Evolutionary conservation across 176 grass and related monocot genomes (phyloP).

Genomic region (Lolium multiflorum): DNA sequence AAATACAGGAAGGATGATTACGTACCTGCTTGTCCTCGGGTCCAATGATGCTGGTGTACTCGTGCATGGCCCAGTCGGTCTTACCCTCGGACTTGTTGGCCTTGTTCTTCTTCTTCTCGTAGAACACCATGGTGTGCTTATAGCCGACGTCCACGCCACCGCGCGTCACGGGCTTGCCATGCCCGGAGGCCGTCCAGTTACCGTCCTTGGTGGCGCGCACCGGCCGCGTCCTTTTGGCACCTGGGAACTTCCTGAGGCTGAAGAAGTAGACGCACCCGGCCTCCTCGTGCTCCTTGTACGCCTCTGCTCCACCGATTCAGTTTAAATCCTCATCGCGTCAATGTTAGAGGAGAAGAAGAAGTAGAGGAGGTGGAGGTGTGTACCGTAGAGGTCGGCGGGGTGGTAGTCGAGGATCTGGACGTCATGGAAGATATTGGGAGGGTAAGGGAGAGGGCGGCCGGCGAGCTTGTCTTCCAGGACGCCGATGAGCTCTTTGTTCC

Average conservation of each 20-base stretch:
- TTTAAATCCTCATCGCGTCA: too few relatives aligned
- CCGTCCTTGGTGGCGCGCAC: neutral
- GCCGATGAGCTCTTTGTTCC: neutral
- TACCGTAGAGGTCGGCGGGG: constrained; percentile 39
- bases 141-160: neutral
- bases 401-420: constrained; percentile 9
- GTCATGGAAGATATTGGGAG: neutral
- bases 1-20: neutral
- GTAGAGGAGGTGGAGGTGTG: neutral
- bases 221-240: neutral
- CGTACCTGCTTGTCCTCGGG: neutral
- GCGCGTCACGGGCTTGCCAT: neutral
- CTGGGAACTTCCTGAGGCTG: neutral
- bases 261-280: constrained; percentile 47
- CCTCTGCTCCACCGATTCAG: neutral
- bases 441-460: neutral
- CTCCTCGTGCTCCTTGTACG: constrained; percentile 12
- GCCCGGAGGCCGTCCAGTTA: constrained; percentile 28
- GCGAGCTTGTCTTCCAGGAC: neutral
- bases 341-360: neutral
- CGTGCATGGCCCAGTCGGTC: constrained; percentile 42
- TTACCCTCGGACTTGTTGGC: neutral
- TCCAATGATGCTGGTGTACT: constrained; percentile 13
- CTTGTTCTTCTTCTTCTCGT: neutral
- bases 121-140: constrained; percentile 45